A percentile compares a stretch with the other conserved stretches of the same genome.
Evolutionary conservation across 805 yeast species (phyloP).

Genomic region (Myxozyma neglecta): DNA sequence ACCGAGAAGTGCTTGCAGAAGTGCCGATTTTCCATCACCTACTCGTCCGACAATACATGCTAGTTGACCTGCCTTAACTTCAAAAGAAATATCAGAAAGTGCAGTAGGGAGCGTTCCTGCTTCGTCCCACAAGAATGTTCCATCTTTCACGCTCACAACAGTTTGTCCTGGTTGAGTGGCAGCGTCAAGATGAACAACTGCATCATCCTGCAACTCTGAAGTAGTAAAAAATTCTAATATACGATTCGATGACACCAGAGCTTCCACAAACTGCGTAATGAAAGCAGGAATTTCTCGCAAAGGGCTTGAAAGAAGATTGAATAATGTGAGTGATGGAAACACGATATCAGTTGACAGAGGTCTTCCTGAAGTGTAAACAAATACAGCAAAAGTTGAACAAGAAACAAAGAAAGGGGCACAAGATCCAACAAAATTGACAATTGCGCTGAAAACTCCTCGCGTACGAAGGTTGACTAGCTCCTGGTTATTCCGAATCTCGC

Average conservation of each 20-base stretch:
- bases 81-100: constrained; percentile 61
- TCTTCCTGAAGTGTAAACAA: constrained; percentile 56
- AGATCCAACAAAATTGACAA: constrained; percentile 72
- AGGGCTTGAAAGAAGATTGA: constrained; percentile 86
- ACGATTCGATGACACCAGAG: constrained; percentile 58
- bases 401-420: constrained; percentile 87
- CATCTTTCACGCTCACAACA: constrained; percentile 43
- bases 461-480: constrained; percentile 72
- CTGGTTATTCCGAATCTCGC: constrained; percentile 80
- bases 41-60: constrained; percentile 86
- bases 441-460: constrained; percentile 71
- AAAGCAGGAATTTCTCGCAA: constrained; percentile 88
- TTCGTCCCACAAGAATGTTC: constrained; percentile 59
- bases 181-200: constrained; percentile 58
- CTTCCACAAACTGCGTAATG: constrained; percentile 79
- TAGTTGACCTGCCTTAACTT: constrained; percentile 68
- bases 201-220: constrained; percentile 74
- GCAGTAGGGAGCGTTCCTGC: constrained; percentile 60
- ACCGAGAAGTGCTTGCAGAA: constrained; percentile 77
- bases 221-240: constrained; percentile 68
- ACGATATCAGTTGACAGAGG: constrained; percentile 88
- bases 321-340: constrained; percentile 79
- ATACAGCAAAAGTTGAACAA: constrained; percentile 83
- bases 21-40: constrained; percentile 87
- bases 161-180: constrained; percentile 69